These are phyloP conservation scores for Papiliotrema laurentii DNA, from an alignment of 1,284 basidiomycete species.

Conservation along the genomic window DNA sequence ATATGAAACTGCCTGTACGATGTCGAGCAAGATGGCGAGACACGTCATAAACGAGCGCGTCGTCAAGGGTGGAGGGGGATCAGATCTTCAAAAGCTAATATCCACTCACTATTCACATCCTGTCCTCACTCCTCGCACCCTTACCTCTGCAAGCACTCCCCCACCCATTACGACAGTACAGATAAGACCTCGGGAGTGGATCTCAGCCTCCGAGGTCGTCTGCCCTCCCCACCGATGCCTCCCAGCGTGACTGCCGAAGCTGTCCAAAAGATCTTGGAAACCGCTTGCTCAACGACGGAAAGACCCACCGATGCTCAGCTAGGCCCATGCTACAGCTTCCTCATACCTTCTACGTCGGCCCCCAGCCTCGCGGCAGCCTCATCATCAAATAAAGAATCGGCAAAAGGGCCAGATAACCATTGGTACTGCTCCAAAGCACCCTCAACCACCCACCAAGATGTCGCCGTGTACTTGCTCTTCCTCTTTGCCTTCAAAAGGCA, in stretches of 20 bases:
- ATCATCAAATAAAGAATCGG: too few species aligned
- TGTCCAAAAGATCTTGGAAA: slow-evolving; percentile 35
- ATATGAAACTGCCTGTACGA: too few species aligned
- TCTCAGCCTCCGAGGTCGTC: too few species aligned
- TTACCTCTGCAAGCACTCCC: too few species aligned
- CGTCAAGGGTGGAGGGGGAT: too few species aligned
- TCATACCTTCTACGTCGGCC: slow-evolving; percentile 36
- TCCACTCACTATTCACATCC: too few species aligned
- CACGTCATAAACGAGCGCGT: too few species aligned
- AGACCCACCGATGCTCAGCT: slow-evolving; percentile 53
- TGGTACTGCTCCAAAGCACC: slow-evolving; percentile 38
- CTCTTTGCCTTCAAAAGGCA: slow-evolving; percentile 68
- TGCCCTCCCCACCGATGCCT: neutral
- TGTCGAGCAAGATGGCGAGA: too few species aligned
- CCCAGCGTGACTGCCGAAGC: slow-evolving; percentile 8
- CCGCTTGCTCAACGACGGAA: slow-evolving; percentile 14
- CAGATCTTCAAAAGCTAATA: too few species aligned
- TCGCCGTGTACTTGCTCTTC: slow-evolving; percentile 72
- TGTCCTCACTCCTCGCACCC: too few species aligned
- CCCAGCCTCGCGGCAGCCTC: slow-evolving; percentile 8
- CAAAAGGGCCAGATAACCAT: slow-evolving; percentile 14
- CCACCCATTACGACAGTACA: too few species aligned
- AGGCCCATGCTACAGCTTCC: slow-evolving; percentile 55
- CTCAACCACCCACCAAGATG: slow-evolving; percentile 31
- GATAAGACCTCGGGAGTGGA: too few species aligned